Base-by-base conservation (phyloP, 2,329 filamentous ascomycete genomes). In the Coleophoma crateriformis region DNA sequence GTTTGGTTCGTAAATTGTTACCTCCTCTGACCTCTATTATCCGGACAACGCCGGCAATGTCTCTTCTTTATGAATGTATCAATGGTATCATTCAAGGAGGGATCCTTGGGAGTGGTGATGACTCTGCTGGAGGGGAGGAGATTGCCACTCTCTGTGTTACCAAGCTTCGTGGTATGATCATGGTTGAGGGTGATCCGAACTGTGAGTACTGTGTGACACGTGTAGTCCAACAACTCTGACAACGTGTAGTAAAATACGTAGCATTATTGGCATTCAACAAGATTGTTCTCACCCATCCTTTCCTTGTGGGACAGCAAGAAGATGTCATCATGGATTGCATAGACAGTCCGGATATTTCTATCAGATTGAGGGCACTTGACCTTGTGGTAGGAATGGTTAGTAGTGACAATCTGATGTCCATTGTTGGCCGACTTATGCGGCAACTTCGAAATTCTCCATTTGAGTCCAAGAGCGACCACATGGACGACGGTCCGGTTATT, bases 1-100 rank as follows among this genome's bases (percentile, higher is more conserved):
- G 94, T 49, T 75, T 99, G 8, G 87, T 96, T 46, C 89, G 88
- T 65, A 99, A 99, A 67, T 74, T 99, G 14, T 72, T 97, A 32
- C 90, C 92, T 7, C 94, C 94, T 14, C 73, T 99, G 53, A 96
- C 90, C 1, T 90, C 88, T 58, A 86, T 99, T 44, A 97, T 99
- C 56, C 86, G 89, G 59, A 96, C 91, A 1, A 99, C 94, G 0
- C 87, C 88, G 5, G 94, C 94, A 27, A 97, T 97, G 94, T 97
- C 94, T n/a, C 71, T 99, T 27, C 72, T 97, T 6, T 99, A 99
- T 61, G 94, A 99, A 69, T 99, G 94, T 64, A 96, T 99, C 69
- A 96, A 95, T 66, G 94, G 94, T 20, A 95, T 99, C 54, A 96
- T 99, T 51, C 91, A 96, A 66, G 94, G 94, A 27, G 94, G 94